Conservation (phyloP, 305 asterid genomes). For the Solanum hybrid region DNA sequence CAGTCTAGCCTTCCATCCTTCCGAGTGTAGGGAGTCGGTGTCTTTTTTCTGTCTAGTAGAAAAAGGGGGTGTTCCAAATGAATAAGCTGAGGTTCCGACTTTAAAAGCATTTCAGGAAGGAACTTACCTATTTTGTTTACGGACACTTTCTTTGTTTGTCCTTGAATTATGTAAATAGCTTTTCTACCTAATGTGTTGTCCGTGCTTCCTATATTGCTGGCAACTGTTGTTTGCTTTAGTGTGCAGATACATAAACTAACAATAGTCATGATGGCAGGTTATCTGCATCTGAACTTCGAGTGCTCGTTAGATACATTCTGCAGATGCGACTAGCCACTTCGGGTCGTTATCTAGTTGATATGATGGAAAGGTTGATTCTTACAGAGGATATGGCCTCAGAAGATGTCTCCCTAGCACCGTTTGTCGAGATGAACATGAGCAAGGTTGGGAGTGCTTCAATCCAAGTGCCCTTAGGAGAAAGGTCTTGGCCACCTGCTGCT, state of each 20-base stretch:
- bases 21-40: background rate
- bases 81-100: background rate
- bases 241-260: slow-evolving; percentile 1
- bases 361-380: slow-evolving; percentile 87
- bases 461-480: slow-evolving; percentile 98
- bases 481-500: slow-evolving; percentile 99
- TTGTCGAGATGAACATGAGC: slow-evolving; percentile 94
- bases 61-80: background rate
- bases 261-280: slow-evolving; percentile 49
- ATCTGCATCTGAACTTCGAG: slow-evolving; percentile 76
- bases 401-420: slow-evolving; percentile 89
- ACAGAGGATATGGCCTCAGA: slow-evolving; percentile 69
- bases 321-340: slow-evolving; percentile 63
- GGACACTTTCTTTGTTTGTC: background rate
- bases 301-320: slow-evolving; percentile 79
- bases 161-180: background rate
- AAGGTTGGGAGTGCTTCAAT: slow-evolving; percentile 88
- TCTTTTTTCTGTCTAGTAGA: background rate
- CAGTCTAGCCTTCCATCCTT: background rate
- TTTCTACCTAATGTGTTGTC: background rate
- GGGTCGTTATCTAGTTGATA: slow-evolving; percentile 73
- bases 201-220: slow-evolving; percentile 1
- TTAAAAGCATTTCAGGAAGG: background rate
- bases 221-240: background rate
- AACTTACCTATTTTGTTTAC: background rate